Base-by-base conservation (phyloP, 2,329 filamentous ascomycete species). In the Thermoascus crustaceus region DNA sequence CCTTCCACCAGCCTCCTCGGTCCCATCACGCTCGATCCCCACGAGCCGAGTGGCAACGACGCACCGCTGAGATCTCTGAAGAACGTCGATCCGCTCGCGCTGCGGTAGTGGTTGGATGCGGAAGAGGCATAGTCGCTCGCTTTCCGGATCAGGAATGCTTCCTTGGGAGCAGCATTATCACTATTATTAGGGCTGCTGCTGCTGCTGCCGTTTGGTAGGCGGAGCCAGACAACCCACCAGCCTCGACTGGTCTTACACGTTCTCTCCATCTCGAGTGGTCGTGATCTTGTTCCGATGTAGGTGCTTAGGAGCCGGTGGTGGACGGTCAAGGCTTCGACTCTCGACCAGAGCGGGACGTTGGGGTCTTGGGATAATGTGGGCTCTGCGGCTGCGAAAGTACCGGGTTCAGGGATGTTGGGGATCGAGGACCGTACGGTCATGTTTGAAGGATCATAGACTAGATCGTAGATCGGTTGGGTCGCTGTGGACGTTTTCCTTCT, bases 181-280 rank as follows among this genome's bases (percentile, higher is more conserved):
- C 34, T 40, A 10, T 37, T 32, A 27, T 31, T 29, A 27, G 33
- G n/a, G 8, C 34, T 31, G 30, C 13, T 21, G 8, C n/a, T 32
- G 22, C 10, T 39, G 7, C 9, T 38, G 7, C 35, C 19, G n/a
- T 38, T 33, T 4, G 62, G 61, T 19, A 78, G 55, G 6, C 73
- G 67, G 55, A 80, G 71, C 76, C 77, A 81, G 14, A 79, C 71
- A 2, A 81, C 67, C 77, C 77, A 81, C 76, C 76, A 81, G 5
- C 74, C 74, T n/a, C 76, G 68, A 27, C 59, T 69, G 0, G 76
- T 80, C 55, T 80, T 80, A 53, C 71, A 73, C 1, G 73, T 79
- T 20, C 73, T 65, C 47, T 81, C 77, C 5, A 73, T 61, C 41
- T 80, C 75, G 6, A 60, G 53, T 1, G 54, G 44, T 1, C 57